A percentile compares a stretch with the other conserved stretches of the same genome.
Evolutionary conservation across 768 basidiomycete genomes (phyloP).

Genomic region (Cystoderma amianthinum): DNA sequence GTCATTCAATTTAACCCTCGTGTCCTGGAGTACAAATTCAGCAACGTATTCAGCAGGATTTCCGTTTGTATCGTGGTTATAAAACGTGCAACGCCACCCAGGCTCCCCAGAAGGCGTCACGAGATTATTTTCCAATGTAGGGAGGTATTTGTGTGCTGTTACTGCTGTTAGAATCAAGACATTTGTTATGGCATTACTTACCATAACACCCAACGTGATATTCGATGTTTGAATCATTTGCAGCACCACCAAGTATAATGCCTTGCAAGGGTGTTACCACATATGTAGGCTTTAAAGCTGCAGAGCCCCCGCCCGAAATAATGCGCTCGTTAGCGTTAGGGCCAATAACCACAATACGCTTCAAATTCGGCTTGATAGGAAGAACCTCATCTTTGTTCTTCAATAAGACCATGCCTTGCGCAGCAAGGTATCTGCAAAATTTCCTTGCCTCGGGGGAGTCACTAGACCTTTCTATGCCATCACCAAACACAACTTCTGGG

Average conservation of each 20-base stretch:
- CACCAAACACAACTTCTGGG: constrained; percentile 56
- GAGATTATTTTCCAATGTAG: constrained; percentile 56
- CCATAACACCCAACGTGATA: constrained; percentile 64
- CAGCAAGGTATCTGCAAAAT: constrained; percentile 51
- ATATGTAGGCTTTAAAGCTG: constrained; percentile 64
- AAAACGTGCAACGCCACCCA: constrained; percentile 63
- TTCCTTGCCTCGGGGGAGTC: constrained; percentile 43
- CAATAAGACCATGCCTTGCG: constrained; percentile 58
- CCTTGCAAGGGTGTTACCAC: constrained; percentile 60
- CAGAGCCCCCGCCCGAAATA: constrained; percentile 75
- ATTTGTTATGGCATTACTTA: constrained; percentile 13
- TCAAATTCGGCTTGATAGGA: constrained; percentile 32
- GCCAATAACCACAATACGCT: constrained; percentile 58
- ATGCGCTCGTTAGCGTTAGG: constrained; percentile 61
- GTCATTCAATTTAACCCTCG: constrained; percentile 61
- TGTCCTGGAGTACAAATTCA: constrained; percentile 45
- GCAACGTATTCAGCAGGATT: constrained; percentile 36
- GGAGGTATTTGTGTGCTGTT: constrained; percentile 61
- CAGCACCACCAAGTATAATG: constrained; percentile 40
- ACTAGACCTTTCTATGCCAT: constrained; percentile 48
- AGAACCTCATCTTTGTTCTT: constrained; percentile 54
- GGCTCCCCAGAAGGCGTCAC: constrained; percentile 41
- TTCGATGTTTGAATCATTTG: constrained; percentile 39
- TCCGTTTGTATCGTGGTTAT: constrained; percentile 44
- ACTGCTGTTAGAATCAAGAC: constrained; percentile 1